Evolutionary conservation across 225 moss, liverwort and hornwort genomes (phyloP).

Genomic region (Physcomitrium patens): DNA sequence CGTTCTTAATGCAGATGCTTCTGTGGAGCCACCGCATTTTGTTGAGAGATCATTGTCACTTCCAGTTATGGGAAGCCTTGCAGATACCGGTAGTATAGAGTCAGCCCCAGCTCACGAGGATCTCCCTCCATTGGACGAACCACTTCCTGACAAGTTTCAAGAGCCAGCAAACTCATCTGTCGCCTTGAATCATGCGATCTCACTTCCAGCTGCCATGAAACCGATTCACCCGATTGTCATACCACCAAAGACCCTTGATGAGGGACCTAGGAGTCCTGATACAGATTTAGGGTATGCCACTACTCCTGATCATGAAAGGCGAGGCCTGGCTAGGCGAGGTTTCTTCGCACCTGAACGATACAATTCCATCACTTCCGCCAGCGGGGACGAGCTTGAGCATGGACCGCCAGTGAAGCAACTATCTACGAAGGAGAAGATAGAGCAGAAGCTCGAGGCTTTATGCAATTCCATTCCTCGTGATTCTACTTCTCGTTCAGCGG

Average conservation of each 20-base stretch:
- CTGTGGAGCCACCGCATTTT: conserved; percentile 29
- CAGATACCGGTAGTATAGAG: conserved; percentile 29
- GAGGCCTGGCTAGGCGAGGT: conserved; percentile 11
- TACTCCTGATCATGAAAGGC: conserved; percentile 47
- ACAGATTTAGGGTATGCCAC: conserved; percentile 57
- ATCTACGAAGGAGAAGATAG: conserved; percentile 43
- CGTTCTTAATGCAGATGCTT: conserved; percentile 23
- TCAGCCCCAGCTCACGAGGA: conserved; percentile 29
- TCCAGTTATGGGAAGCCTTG: conserved; percentile 38
- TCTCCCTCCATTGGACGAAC: conserved; percentile 11
- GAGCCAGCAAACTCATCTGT: conserved; percentile 29
- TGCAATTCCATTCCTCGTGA: conserved; percentile 47
- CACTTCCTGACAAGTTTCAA: conserved; percentile 28
- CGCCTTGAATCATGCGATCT: conserved; percentile 35
- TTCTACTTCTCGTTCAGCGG: conserved; percentile 16
- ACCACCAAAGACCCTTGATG: conserved; percentile 31
- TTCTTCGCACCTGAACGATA: conserved; percentile 40
- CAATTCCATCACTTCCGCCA: conserved; percentile 49
- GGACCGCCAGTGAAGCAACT: conserved; percentile 32
- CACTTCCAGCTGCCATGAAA: conserved; percentile 40
- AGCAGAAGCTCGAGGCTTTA: conserved; percentile 40
- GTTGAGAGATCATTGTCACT: conserved; percentile 54
- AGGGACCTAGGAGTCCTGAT: conserved; percentile 50
- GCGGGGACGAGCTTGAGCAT: conserved; percentile 56
- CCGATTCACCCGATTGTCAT: conserved; percentile 35